Evolutionary conservation across 1,284 basidiomycete genomes (phyloP).

Genomic region (Rhodotorula glutinis): DNA sequence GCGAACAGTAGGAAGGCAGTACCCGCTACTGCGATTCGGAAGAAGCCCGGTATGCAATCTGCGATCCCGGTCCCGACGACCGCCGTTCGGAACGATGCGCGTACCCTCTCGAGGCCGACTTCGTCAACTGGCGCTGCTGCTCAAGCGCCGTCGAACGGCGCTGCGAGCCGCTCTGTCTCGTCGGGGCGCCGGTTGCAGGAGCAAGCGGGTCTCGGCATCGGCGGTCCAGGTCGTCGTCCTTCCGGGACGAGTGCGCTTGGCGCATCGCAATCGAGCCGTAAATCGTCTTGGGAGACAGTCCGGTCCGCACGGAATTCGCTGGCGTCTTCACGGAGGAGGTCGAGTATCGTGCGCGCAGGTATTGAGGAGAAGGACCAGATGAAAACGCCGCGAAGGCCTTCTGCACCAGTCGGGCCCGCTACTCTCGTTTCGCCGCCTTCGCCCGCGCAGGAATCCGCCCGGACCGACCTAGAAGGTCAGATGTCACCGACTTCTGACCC

Average conservation of each 20-base stretch:
- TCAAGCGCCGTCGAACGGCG: neutral
- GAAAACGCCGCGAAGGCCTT: neutral
- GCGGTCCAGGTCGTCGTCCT: too few species aligned
- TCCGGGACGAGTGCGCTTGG: too few species aligned
- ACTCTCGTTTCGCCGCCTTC: neutral
- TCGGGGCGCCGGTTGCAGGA: neutral
- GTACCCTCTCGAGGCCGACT: too few species aligned
- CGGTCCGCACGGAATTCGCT: neutral
- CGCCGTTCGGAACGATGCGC: too few species aligned
- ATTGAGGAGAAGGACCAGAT: neutral
- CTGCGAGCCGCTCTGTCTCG: neutral
- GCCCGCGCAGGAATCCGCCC: too few species aligned
- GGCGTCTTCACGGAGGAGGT: neutral
- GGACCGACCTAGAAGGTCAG: too few species aligned
- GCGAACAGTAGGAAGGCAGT: too few species aligned
- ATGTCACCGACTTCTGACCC: neutral
- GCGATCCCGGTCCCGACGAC: constrained; percentile 2
- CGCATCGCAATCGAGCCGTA: neutral
- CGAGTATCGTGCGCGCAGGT: neutral
- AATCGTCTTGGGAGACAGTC: neutral
- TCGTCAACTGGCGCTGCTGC: too few species aligned
- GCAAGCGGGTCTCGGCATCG: neutral
- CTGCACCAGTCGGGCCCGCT: neutral
- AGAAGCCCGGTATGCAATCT: neutral
- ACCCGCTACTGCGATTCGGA: too few species aligned